Evolutionary conservation across 805 yeast species (phyloP), one percentile per base, ranked within the genome.

Genomic region (Candida michaelii): DNA sequence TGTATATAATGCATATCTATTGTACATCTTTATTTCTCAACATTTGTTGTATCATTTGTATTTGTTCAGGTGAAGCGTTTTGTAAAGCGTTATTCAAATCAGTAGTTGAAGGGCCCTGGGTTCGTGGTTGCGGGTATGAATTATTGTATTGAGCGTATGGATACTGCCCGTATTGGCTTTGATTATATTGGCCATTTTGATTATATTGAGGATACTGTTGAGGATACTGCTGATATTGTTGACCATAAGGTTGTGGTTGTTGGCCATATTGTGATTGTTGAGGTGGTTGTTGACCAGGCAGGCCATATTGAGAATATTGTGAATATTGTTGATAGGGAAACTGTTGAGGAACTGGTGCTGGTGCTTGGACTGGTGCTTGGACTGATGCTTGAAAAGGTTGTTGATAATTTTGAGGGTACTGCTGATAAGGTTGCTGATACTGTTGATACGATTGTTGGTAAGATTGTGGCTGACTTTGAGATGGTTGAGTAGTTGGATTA

Each of bases 41-140:
- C 14, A 60, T 40, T 33, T 55, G 62, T 24, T 57, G 56, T 12
- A 59, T 48, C 38, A 63, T 59, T 46, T 62, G 60, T 50, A 54
- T 46, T 48, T 53, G 62, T 44, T 50, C 48, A 35, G 55, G 48
- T 30, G 49, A 29, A 19, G 56, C 52, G 21, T 48, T 45, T 6
- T 44, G 39, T 34, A 45, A 43, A 5, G 49, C 52, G 17, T 39
- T 46, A 16, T 36, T 35, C 16, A 36, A 27, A 11, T 31, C 42
- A 3, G 27, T 30, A 12, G 34, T 13, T 19, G 27, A 31, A 21
- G n/a, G 44, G 40, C 21, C 42, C 46, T 29, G 31, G 50, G n/a
- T 39, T 33, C 23, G 23, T 21, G 23, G 23, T 21, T 21, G 23
- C 23, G 5, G 23, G 8, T 21, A 21, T 21, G 43, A 45, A 8